Evolutionary conservation across 352 stramenopile genomes (phyloP), one percentile per base, ranked within the genome.

Genomic region (Pythium vanterpoolii): DNA sequence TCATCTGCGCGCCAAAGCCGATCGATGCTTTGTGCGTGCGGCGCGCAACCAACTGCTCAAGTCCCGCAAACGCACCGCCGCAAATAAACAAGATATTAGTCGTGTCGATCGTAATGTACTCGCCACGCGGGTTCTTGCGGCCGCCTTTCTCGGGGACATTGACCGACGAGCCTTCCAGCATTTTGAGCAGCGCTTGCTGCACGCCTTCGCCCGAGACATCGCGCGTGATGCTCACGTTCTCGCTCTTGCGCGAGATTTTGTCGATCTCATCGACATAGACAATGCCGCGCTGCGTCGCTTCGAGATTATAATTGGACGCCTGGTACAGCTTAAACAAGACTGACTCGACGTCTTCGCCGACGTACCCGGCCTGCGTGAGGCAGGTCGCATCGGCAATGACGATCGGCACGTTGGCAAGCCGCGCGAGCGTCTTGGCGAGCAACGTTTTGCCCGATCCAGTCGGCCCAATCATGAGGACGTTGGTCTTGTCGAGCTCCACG

Each of bases 61-160:
- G 74, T 3, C 96, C 96, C 4, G 93, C 89, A 68, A 99, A 99
- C 21, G 97, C 97, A 9, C 97, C 97, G 34, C 96, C 96, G 71
- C 95, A 98, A 66, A 99, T 99, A 73, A 99, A 99, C 39, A 99
- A 73, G 57, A 99, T 99, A 68, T 99, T 98, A 26, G 92, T 98
- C 51, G 97, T 99, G 74, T 99, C 96, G 64, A 99, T 99, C 57
- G 96, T 91, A 60, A 99, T 93, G 70, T 98, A 98, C 69, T 99
- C 96, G 60, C 90, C 94, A 36, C 92, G 83, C 27, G 96, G 95
- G 74, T 98, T 98, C 80, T 99, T 99, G 30, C 94, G 85, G 8
- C 95, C 95, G 48, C 92, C 88, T 69, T 98, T 98, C 71, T 99
- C 98, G 19, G 96, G 96, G 48, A 99, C 96, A 76, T 98, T 99